These are phyloP conservation scores for Calonectria pauciramosa DNA, from an alignment of 2,329 filamentous ascomycete species.

Conservation along the genomic window DNA sequence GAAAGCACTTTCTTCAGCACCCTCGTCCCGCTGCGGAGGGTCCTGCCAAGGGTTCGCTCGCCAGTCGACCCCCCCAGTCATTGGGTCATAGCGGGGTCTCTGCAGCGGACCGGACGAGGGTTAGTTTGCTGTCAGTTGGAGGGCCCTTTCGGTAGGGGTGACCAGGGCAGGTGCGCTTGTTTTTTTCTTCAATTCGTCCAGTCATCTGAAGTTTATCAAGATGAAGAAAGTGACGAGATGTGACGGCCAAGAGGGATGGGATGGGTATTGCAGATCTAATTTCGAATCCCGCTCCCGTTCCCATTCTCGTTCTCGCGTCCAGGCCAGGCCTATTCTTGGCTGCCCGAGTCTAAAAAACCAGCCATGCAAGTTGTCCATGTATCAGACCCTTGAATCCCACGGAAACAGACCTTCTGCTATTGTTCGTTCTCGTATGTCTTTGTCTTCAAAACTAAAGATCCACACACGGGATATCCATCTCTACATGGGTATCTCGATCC, in stretches of 20 bases:
- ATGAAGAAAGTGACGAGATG: background rate
- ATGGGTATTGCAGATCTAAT: background rate
- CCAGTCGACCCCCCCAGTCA: background rate
- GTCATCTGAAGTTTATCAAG: background rate
- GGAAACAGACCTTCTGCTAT: background rate
- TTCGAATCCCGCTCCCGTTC: background rate
- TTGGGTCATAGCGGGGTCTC: conserved; percentile 10
- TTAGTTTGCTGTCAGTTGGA: conserved; percentile 6
- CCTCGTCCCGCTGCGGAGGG: background rate
- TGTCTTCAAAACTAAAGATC: background rate
- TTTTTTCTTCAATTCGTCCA: background rate
- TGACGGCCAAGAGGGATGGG: background rate
- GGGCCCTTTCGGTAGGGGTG: background rate
- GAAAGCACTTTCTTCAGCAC: background rate
- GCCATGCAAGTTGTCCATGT: background rate
- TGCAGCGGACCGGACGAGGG: background rate
- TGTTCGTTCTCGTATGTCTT: background rate
- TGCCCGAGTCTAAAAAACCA: background rate
- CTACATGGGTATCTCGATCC: background rate
- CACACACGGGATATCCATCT: conserved; percentile 2
- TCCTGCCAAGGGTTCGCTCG: background rate
- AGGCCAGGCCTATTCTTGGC: background rate
- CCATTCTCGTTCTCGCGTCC: background rate
- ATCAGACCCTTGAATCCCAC: background rate
- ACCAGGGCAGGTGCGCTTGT: background rate